These are phyloP conservation scores for Aegilops umbellulata DNA, from an alignment of 176 grass and related monocot genomes.

Conservation along the genomic window DNA sequence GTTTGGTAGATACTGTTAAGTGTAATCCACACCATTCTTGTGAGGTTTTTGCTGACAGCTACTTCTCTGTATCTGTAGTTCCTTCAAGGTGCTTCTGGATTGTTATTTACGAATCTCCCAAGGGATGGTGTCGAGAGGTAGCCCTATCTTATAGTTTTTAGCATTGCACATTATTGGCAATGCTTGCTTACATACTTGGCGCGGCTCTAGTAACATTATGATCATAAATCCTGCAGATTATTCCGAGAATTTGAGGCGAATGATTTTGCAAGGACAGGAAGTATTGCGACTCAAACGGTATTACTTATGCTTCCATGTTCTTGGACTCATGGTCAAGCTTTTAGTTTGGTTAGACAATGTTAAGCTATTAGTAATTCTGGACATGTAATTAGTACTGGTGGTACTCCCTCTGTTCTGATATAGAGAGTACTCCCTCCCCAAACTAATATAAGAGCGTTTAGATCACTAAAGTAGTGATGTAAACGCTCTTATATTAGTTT, in stretches of 20 bases:
- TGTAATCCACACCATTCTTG: neutral
- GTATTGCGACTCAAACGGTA: slow-evolving; percentile 71
- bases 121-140: slow-evolving; percentile 94
- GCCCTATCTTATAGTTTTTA: neutral
- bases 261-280: slow-evolving; percentile 91
- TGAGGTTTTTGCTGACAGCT: slow-evolving; percentile 22
- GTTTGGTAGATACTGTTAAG: neutral
- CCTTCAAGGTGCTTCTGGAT: slow-evolving; percentile 69
- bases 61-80: slow-evolving; percentile 41
- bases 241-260: slow-evolving; percentile 70
- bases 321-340: neutral
- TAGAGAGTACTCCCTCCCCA: too few species aligned
- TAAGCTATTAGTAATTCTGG: neutral
- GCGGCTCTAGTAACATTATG: neutral
- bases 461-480: too few species aligned
- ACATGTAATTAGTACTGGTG: neutral
- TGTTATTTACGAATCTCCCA: slow-evolving; percentile 73
- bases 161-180: neutral
- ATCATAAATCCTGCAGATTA: slow-evolving; percentile 36
- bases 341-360: neutral
- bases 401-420: neutral
- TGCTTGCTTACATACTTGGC: neutral
- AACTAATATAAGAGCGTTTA: too few species aligned
- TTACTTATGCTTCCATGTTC: neutral
- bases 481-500: too few species aligned